A percentile compares a stretch with the other conserved stretches of the same genome.
phyloP scores from a whole-genome alignment of 306 rosid species.

The Senna tora region DNA sequence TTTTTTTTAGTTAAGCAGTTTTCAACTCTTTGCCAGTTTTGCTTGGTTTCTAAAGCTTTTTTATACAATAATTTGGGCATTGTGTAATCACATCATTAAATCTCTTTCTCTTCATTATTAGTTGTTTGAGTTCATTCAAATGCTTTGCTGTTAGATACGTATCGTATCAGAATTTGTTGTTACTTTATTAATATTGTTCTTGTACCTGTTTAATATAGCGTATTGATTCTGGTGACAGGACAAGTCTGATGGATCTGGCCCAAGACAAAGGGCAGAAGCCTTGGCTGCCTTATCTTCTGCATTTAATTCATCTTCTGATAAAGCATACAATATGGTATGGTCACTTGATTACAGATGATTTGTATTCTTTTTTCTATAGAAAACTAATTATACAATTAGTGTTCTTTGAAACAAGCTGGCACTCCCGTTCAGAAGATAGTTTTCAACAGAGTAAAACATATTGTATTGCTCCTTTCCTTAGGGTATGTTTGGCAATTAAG shows the following conservation, averaged over 20 bases:
- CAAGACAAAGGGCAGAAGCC: slow-evolving; percentile 61
- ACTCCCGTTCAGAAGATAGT: not conserved
- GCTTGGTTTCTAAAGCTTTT: not conserved
- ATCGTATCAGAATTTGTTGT: slow-evolving; percentile 12
- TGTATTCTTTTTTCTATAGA: not conserved
- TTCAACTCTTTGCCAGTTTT: not conserved
- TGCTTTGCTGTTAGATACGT: slow-evolving; percentile 20
- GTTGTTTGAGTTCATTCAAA: slow-evolving; percentile 14
- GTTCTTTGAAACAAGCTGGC: not conserved
- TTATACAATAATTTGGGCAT: not conserved
- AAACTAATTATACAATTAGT: not conserved
- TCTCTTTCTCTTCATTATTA: slow-evolving; percentile 6
- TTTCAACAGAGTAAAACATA: not conserved
- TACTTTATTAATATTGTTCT: not conserved
- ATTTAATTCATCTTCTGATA: slow-evolving; percentile 66
- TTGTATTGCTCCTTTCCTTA: not conserved
- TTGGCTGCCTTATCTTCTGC: slow-evolving; percentile 64
- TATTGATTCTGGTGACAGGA: slow-evolving; percentile 43
- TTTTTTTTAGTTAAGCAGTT: not conserved
- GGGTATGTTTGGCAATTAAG: too few relatives aligned
- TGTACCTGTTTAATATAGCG: slow-evolving; percentile 13
- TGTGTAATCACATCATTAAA: not conserved
- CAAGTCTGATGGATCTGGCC: slow-evolving; percentile 49
- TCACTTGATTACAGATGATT: slow-evolving; percentile 10
- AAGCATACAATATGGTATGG: slow-evolving; percentile 41